Percentiles rank a stretch among this genome's conserved stretches.
Conservation (phyloP, 164 flowering plant genomes). For the Tetrastigma voinierianum region DNA sequence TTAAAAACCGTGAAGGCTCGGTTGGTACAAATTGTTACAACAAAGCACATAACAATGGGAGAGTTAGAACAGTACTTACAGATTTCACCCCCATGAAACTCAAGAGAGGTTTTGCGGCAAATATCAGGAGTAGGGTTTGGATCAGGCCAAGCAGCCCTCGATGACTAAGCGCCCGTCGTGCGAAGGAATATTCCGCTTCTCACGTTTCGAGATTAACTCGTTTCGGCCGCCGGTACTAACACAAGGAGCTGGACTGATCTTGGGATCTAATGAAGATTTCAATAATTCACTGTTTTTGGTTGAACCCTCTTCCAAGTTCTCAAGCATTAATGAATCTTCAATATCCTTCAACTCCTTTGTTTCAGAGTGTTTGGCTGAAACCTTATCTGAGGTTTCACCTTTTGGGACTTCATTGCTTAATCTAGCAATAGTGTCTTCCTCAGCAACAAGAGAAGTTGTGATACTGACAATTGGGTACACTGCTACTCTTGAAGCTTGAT, state of each 20-base stretch:
- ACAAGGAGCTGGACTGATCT: too few relatives aligned
- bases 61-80: slow-evolving; percentile 22
- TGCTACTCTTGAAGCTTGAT: slow-evolving; percentile 49
- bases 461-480: slow-evolving; percentile 47
- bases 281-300: slow-evolving; percentile 3
- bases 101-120: slow-evolving; percentile 35
- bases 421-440: slow-evolving; percentile 40
- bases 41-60: neutral
- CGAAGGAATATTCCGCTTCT: slow-evolving; percentile 37
- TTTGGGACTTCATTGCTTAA: slow-evolving; percentile 4
- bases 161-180: slow-evolving; percentile 44
- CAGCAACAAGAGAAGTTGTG: slow-evolving; percentile 53
- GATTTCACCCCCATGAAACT: slow-evolving; percentile 45
- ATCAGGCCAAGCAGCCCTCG: slow-evolving; percentile 37
- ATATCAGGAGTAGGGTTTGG: slow-evolving; percentile 37
- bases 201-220: slow-evolving; percentile 1
- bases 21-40: too few relatives aligned
- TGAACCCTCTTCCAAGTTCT: neutral
- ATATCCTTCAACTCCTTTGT: too few relatives aligned
- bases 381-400: neutral
- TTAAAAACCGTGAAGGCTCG: too few relatives aligned
- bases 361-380: too few relatives aligned
- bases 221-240: neutral
- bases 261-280: neutral
- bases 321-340: too few relatives aligned